phyloP scores from a whole-genome alignment of 2,329 filamentous ascomycete genomes.

The Lachnellula subtilissima region DNA sequence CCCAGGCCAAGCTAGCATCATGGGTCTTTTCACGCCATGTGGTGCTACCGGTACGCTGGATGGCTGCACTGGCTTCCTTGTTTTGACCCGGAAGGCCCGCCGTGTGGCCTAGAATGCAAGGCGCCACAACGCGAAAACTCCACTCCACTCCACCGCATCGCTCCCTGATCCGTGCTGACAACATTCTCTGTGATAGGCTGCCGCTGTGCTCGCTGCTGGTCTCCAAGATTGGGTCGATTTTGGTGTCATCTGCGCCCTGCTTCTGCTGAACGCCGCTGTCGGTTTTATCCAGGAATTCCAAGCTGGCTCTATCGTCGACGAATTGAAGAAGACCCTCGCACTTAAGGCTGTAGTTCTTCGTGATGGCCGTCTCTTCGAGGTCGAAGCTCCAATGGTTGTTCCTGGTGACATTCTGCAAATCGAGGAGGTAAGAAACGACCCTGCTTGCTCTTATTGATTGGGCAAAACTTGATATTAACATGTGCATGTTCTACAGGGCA shows the following conservation, averaged over 20 bases:
- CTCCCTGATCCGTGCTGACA: conserved; percentile 11
- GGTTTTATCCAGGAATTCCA: conserved; percentile 89
- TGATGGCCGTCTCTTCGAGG: conserved; percentile 70
- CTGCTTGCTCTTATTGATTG: neutral
- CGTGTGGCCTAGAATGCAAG: conserved; percentile 5
- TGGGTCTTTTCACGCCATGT: neutral
- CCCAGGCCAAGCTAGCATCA: neutral
- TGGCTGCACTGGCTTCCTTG: neutral
- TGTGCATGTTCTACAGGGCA: conserved; percentile 48
- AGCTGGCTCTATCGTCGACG: conserved; percentile 84
- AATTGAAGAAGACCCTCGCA: conserved; percentile 84
- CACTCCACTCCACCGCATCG: neutral
- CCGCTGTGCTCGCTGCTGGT: conserved; percentile 76
- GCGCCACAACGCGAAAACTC: conserved; percentile 3
- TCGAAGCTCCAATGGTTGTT: conserved; percentile 79
- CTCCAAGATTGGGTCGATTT: conserved; percentile 90
- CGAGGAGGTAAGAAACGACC: conserved; percentile 57
- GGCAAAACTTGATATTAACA: conserved; percentile 7
- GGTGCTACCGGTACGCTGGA: neutral
- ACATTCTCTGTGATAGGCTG: conserved; percentile 36
- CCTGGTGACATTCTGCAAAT: conserved; percentile 87
- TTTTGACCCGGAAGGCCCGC: neutral
- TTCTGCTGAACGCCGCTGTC: conserved; percentile 78
- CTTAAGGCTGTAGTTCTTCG: conserved; percentile 84
- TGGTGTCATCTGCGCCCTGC: conserved; percentile 79